Conservation (phyloP, 352 stramenopile species). For the Phytophthora palmivora region DNA sequence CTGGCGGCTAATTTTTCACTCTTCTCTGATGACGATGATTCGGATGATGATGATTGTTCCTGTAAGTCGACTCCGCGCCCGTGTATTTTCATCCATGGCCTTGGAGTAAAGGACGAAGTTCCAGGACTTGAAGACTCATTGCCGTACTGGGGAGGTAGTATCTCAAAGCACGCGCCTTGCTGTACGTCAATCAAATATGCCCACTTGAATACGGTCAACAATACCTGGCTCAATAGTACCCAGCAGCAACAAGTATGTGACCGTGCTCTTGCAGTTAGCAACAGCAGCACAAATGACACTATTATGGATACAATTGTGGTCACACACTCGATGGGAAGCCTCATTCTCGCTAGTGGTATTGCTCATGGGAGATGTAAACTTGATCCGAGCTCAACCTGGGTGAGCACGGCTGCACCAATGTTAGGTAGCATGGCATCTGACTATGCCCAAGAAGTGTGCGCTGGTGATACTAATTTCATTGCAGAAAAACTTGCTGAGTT, state of each 20-base stretch:
- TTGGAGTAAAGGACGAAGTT: constrained; percentile 19
- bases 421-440: constrained; percentile 31
- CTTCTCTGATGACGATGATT: constrained; percentile 4
- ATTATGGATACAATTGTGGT: constrained; percentile 32
- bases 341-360: constrained; percentile 30
- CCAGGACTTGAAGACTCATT: constrained; percentile 12
- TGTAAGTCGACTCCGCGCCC: no score
- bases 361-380: constrained; percentile 27
- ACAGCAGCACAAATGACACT: constrained; percentile 9
- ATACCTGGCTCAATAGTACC: constrained; percentile 23
- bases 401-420: constrained; percentile 38
- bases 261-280: constrained; percentile 18
- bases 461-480: constrained; percentile 10
- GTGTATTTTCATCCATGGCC: constrained; percentile 34
- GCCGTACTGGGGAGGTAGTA: constrained; percentile 29
- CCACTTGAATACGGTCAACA: constrained; percentile 29
- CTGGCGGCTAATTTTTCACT: constrained; percentile 9
- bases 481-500: constrained; percentile 14
- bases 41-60: no score
- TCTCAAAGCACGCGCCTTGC: constrained; percentile 21
- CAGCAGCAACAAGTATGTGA: constrained; percentile 32
- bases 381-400: constrained; percentile 31
- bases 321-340: constrained; percentile 31
- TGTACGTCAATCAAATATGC: constrained; percentile 27
- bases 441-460: constrained; percentile 20